Conservation (phyloP, 176 grass and related monocot species). For the Aegilops longissima region DNA sequence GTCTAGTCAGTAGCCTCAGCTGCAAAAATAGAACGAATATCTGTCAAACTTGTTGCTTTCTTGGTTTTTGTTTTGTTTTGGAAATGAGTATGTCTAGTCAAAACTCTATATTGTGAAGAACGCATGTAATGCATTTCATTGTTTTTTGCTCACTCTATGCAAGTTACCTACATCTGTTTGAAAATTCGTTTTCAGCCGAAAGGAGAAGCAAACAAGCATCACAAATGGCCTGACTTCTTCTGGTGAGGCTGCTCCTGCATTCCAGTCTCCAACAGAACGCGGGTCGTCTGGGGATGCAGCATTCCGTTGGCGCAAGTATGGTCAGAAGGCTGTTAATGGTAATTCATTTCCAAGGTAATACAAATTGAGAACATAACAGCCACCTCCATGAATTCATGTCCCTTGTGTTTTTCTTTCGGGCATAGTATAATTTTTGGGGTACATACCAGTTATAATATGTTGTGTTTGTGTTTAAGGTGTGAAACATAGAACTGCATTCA, state of each 20-base stretch:
- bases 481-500: background rate
- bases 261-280: conserved; percentile 20
- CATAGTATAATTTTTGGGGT: background rate
- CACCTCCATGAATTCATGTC: background rate
- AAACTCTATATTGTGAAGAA: background rate
- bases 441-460: background rate
- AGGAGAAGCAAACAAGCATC: conserved; percentile 33
- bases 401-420: background rate
- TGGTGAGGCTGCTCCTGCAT: conserved; percentile 1
- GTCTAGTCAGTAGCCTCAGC: background rate
- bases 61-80: background rate
- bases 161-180: background rate
- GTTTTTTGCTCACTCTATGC: background rate
- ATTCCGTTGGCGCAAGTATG: conserved; percentile 70
- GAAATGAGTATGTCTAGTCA: background rate
- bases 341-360: conserved; percentile 56
- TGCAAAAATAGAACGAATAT: background rate
- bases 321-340: conserved; percentile 63
- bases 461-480: background rate
- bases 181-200: conserved; percentile 35
- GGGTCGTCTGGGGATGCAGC: conserved; percentile 36
- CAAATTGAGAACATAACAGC: background rate
- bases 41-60: background rate
- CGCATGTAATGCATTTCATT: background rate
- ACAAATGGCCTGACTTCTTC: background rate